Base-by-base conservation (phyloP, 75 land plant genomes). In the Pseudotsuga menziesii region DNA sequence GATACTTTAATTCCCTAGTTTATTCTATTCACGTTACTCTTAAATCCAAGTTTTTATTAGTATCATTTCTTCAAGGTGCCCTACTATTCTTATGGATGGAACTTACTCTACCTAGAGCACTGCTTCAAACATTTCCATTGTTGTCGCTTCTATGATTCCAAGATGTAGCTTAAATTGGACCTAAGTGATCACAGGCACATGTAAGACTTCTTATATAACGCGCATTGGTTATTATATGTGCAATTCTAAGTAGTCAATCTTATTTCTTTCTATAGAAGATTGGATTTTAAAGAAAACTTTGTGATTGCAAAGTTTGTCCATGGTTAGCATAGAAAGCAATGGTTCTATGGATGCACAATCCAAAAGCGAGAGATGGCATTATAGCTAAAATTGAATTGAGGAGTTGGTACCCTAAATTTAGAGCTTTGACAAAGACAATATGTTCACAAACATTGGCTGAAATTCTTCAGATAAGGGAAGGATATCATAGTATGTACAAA, bases 361-460 rank as follows among this genome's bases (percentile, higher is more conserved):
- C 90, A n/a, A 11, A 86, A 89, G 56, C 72, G 91, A 2, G 91
- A 2, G 91, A 93, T 73, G 96, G 91, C 0, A 57, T 79, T n/a
- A 41, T 89, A n/a, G 84, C 86, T 27, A 76, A 85, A 55, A 79
- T 85, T 15, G 83, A 90, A 13, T 59, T 88, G 13, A 55, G 73
- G 70, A 75, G 76, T 0, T 22, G 74, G 25, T 83, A 83, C 13
- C 69, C 78, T 1, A 84, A 88, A 35, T 93, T 84, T 71, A 81
- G 35, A 13, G 86, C 90, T 9, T 74, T 93, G 32, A 79, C 85
- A n/a, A 93, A 91, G 23, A 89, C 91, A 0, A 82, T 89, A 35
- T 80, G 82, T 27, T 64, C 88, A 1, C 54, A 89, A n/a, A 93
- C 92, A 73, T 78, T 88, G 14, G 85, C 87, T 52, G 90, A 91